Evolutionary conservation across 345 rosid genomes (phyloP).

Genomic region (Clausena lansium): DNA sequence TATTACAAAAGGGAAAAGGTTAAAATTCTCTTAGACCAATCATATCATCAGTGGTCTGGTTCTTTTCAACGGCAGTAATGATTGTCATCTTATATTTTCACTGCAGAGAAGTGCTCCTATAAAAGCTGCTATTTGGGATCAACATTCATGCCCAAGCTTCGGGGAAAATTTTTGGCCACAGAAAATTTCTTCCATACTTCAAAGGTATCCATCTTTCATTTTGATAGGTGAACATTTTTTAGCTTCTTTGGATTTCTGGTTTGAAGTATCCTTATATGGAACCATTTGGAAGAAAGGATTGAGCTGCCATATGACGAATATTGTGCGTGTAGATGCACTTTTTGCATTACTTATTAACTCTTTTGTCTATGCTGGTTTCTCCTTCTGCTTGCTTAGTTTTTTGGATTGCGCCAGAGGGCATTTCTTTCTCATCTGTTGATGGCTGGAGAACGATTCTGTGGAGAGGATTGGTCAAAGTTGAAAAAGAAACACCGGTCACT

Average conservation of each 20-base stretch:
- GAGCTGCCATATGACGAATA: not conserved
- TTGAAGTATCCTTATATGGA: conserved; percentile 5
- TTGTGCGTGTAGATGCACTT: not conserved
- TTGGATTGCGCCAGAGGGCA: conserved; percentile 53
- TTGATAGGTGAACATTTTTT: not conserved
- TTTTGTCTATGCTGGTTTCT: conserved; percentile 5
- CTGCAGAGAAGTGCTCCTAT: conserved; percentile 68
- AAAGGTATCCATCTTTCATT: conserved; percentile 43
- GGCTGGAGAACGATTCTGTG: conserved; percentile 72
- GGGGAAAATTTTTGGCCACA: conserved; percentile 79
- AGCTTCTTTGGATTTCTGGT: not conserved
- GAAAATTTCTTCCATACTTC: conserved; percentile 88
- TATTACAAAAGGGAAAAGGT: conserved; percentile 87
- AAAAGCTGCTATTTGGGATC: conserved; percentile 72
- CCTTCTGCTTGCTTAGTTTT: conserved; percentile 52
- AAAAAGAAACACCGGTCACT: conserved; percentile 52
- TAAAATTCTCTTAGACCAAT: conserved; percentile 3
- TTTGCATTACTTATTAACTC: not conserved
- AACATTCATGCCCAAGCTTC: conserved; percentile 71
- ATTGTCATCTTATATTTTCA: conserved; percentile 5
- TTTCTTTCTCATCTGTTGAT: conserved; percentile 58
- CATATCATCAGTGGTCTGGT: not conserved
- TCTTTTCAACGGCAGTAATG: not conserved
- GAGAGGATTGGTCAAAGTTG: conserved; percentile 76
- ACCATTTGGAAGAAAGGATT: conserved; percentile 7